A percentile compares a stretch with the other conserved stretches of the same genome.
Conservation (phyloP, 73 alveolate genomes). For the Tetrahymena thermophila region DNA sequence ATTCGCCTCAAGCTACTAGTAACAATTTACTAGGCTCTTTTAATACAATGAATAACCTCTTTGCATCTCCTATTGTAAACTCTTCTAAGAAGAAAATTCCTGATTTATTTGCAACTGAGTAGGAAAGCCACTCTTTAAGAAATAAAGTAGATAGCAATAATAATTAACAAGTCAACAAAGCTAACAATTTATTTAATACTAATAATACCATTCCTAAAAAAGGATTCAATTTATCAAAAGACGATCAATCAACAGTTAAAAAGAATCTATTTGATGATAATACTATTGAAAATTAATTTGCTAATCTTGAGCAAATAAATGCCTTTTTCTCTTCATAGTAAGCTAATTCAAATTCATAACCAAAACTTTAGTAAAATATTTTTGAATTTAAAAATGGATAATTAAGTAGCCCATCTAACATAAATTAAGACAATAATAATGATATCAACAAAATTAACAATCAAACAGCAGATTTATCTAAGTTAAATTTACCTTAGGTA, state of each 20-base stretch:
- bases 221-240: neutral
- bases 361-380: neutral
- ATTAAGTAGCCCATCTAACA: neutral
- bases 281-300: neutral
- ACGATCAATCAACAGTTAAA: neutral
- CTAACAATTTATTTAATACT: neutral
- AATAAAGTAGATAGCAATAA: neutral
- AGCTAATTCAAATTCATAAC: neutral
- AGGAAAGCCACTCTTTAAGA: neutral
- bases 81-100: neutral
- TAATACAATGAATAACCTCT: neutral
- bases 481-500: neutral
- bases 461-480: neutral
- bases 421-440: neutral
- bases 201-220: neutral
- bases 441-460: neutral
- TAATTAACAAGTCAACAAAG: neutral
- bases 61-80: neutral
- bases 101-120: neutral
- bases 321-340: neutral
- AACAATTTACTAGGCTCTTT: neutral
- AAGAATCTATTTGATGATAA: neutral
- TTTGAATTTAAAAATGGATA: neutral
- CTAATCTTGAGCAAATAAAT: neutral
- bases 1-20: neutral